Evolutionary conservation across 177 flowering plant species (phyloP), one percentile per base, ranked within the genome.

Genomic region (Vitis hybrid): DNA sequence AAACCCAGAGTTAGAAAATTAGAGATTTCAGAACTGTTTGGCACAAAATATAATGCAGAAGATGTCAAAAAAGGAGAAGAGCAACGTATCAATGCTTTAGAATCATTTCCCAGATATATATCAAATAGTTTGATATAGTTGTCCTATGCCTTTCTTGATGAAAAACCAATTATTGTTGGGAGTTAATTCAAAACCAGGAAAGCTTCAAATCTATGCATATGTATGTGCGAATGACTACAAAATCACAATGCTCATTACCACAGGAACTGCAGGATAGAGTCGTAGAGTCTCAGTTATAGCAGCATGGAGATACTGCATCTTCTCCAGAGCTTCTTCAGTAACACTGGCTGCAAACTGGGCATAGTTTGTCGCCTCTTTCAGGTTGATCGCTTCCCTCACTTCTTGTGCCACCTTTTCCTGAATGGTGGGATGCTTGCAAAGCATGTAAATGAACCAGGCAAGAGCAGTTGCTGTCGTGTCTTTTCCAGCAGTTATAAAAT

Each of bases 381-480:
- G 34, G 0, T 62, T 61, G 0, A 75, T 73, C 1, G 68, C 80
- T 62, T 80, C 75, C 63, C 67, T 77, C 51, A 88, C 78, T 80
- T 91, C 91, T 59, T 78, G n/a, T 7, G 79, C 82, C 18, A 87
- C 56, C 73, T 86, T 92, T 65, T 85, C 88, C 56, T 92, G 92
- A 15, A 87, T 67, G 1, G 34, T 48, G 12, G 89, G 94, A 68
- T 92, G 75, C 78, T 87, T 89, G 82, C 93, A 90, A 1, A 90
- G 79, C 86, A 85, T 70, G 83, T 87, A 90, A 56, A 86, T 62
- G 65, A 92, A 89, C 97, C 95, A 92, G 0, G 95, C 75, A 60
- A 92, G 91, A 14, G 93, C 79, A n/a, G 73, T 70, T 62, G 92
- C 93, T 13, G 95, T 84, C 50, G 92, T 82, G 75, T 92, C 97